These are phyloP conservation scores for Tephrocybe sp. DNA, from an alignment of 768 basidiomycete genomes.

Conservation along the genomic window DNA sequence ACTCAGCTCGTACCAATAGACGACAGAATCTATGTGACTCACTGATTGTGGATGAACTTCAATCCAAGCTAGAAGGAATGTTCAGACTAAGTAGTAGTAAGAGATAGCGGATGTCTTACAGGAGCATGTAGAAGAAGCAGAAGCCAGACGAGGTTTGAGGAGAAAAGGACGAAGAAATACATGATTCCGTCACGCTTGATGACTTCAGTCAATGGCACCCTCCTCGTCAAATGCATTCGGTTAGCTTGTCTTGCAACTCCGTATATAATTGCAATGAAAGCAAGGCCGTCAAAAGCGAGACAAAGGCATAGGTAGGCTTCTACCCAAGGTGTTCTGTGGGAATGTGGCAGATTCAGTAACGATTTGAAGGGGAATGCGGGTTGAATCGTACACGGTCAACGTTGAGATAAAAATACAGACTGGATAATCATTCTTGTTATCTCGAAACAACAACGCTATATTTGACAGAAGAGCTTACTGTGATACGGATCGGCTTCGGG, in stretches of 20 bases:
- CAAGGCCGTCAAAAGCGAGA: slow-evolving; percentile 20
- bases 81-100: no score
- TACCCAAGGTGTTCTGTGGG: slow-evolving; percentile 2
- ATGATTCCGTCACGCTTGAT: slow-evolving; percentile 18
- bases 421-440: not conserved
- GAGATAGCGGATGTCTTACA: no score
- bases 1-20: no score
- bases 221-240: not conserved
- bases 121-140: slow-evolving; percentile 15
- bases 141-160: slow-evolving; percentile 21
- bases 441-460: no score
- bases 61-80: slow-evolving; percentile 4
- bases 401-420: slow-evolving; percentile 4
- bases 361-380: no score
- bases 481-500: slow-evolving; percentile 3
- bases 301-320: slow-evolving; percentile 15
- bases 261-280: slow-evolving; percentile 13
- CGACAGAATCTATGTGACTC: not conserved
- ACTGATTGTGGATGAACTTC: slow-evolving; percentile 12
- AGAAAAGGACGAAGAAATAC: slow-evolving; percentile 21
- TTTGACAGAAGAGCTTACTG: no score
- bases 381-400: not conserved
- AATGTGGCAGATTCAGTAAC: no score
- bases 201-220: slow-evolving; percentile 1
- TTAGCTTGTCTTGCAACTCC: not conserved